A percentile compares a stretch with the other conserved stretches of the same genome.
Conservation (phyloP, 202 grass and related monocot genomes). For the Panicum hallii region DNA sequence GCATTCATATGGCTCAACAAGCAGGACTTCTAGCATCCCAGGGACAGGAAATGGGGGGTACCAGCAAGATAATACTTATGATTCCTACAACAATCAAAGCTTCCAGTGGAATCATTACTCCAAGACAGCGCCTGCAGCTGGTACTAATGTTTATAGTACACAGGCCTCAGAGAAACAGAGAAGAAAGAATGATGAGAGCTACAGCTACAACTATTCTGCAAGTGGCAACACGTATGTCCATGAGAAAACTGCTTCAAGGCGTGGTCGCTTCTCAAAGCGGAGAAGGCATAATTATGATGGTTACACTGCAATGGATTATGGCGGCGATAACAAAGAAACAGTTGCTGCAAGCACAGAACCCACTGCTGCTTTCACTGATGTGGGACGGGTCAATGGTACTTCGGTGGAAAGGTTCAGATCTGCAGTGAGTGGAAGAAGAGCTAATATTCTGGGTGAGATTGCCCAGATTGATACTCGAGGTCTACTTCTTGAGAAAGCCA, state of each 20-base stretch:
- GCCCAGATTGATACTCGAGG: constrained; percentile 68
- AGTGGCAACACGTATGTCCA: constrained; percentile 53
- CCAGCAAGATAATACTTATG: constrained; percentile 78
- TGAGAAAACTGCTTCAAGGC: constrained; percentile 63
- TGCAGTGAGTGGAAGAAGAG: constrained; percentile 65
- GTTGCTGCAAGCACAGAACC: constrained; percentile 46
- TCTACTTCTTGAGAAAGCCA: constrained; percentile 83
- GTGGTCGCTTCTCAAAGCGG: constrained; percentile 73
- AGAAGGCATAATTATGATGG: constrained; percentile 61
- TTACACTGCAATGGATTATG: constrained; percentile 39
- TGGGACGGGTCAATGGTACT: constrained; percentile 62
- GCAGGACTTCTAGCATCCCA: constrained; percentile 59
- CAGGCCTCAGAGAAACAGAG: constrained; percentile 50
- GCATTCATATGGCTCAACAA: constrained; percentile 62
- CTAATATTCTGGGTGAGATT: constrained; percentile 72
- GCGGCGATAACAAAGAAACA: constrained; percentile 61
- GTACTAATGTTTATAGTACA: constrained; percentile 53
- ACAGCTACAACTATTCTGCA: constrained; percentile 59
- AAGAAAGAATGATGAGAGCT: constrained; percentile 62
- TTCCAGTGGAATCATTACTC: constrained; percentile 77
- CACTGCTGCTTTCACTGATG: constrained; percentile 51
- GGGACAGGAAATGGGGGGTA: constrained; percentile 57
- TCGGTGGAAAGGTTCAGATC: constrained; percentile 57
- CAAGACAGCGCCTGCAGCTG: constrained; percentile 47
- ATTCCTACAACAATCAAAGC: constrained; percentile 75